phyloP scores from a whole-genome alignment of 2,329 filamentous ascomycete genomes.

The Grosmannia serpens region DNA sequence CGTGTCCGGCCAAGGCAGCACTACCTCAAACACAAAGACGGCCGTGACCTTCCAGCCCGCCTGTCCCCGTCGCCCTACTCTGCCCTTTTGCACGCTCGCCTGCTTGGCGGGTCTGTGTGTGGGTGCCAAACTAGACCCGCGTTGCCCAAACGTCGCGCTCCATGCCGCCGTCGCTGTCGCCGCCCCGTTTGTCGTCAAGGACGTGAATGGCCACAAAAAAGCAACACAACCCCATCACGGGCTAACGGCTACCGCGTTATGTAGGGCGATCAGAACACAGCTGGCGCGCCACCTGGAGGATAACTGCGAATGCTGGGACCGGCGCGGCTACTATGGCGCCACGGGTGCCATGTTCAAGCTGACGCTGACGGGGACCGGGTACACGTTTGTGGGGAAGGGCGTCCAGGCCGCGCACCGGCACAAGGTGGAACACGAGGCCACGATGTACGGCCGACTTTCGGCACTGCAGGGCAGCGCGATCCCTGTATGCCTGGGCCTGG shows the following conservation, averaged over 20 bases:
- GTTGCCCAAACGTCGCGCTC: not conserved
- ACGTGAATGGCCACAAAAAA: too few relatives aligned
- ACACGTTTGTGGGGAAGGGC: constrained; percentile 11
- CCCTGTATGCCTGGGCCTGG: constrained; percentile 9
- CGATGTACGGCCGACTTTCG: constrained; percentile 4
- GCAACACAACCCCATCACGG: not conserved
- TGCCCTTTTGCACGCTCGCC: not conserved
- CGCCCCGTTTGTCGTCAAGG: too few relatives aligned
- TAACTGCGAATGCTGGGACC: not conserved
- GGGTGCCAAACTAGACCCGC: not conserved
- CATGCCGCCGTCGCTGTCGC: not conserved
- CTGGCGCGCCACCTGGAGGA: not conserved
- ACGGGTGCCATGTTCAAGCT: constrained; percentile 8
- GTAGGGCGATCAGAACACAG: not conserved
- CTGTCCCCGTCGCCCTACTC: not conserved
- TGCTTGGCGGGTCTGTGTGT: not conserved
- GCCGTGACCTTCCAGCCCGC: not conserved
- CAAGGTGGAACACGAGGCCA: constrained; percentile 2
- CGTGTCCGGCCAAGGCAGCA: too few relatives aligned
- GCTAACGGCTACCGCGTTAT: not conserved
- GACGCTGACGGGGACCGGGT: constrained; percentile 5
- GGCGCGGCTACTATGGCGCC: constrained; percentile 1
- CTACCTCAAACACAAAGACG: not conserved
- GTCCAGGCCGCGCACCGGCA: not conserved
- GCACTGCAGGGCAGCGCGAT: constrained; percentile 7